These are phyloP conservation scores for Kluyveromyces lactis DNA, from an alignment of 805 yeast species.

Conservation along the genomic window DNA sequence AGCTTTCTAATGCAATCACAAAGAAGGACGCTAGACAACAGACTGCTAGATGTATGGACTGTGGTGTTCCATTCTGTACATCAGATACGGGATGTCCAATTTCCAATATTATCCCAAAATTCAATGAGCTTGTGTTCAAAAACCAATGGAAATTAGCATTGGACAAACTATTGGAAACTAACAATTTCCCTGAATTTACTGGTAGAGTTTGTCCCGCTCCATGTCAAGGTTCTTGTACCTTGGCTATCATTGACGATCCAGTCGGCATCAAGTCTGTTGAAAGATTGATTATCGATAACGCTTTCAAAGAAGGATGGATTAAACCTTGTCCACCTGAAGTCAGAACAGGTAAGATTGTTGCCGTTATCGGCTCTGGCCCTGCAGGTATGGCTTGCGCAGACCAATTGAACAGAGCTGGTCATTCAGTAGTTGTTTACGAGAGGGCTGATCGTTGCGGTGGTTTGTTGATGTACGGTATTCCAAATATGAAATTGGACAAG, in stretches of 20 bases:
- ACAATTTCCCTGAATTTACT: conserved; percentile 97
- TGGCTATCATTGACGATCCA: conserved; percentile 89
- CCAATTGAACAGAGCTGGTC: conserved; percentile 95
- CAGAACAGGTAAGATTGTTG: conserved; percentile 81
- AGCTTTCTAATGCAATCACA: conserved; percentile 69
- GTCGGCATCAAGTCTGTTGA: conserved; percentile 96
- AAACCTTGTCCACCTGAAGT: conserved; percentile 67
- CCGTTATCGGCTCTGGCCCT: conserved; percentile 94
- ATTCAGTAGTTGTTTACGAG: conserved; percentile 83
- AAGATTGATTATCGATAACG: conserved; percentile 93
- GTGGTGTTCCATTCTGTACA: conserved; percentile 99
- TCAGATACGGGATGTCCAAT: conserved; percentile 98
- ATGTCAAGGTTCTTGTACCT: conserved; percentile 93
- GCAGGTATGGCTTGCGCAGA: conserved; percentile 96
- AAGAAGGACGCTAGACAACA: conserved; percentile 83
- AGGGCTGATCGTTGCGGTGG: conserved; percentile 96
- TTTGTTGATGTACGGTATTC: conserved; percentile 96
- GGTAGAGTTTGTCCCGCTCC: conserved; percentile 99
- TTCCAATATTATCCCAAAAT: conserved; percentile 93
- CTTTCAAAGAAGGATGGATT: conserved; percentile 95
- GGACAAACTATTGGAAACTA: conserved; percentile 87
- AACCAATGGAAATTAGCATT: conserved; percentile 93
- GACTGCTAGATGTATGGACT: conserved; percentile 98
- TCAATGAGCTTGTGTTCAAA: conserved; percentile 93
- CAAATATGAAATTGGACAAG: conserved; percentile 97